Evolutionary conservation across 495 filamentous ascomycete genomes (phyloP).

Genomic region (Aspergillus bridgeri): DNA sequence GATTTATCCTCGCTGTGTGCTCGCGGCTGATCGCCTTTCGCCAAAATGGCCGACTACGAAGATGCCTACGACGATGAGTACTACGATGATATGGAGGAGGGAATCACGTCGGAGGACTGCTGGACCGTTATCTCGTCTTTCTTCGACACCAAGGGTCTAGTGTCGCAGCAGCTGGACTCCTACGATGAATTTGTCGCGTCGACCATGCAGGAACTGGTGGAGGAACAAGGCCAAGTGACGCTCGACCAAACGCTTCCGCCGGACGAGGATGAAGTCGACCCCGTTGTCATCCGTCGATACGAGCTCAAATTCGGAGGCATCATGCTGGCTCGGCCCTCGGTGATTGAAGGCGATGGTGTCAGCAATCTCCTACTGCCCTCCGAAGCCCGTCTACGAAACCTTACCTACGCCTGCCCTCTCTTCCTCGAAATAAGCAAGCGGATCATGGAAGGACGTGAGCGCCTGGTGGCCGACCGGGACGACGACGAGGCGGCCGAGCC

Average conservation of each 20-base stretch:
- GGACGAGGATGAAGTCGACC: constrained; percentile 61
- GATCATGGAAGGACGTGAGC: constrained; percentile 76
- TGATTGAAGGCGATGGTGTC: constrained; percentile 87
- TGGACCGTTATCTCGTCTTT: constrained; percentile 97
- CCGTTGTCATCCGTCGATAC: constrained; percentile 80
- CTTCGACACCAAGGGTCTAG: constrained; percentile 91
- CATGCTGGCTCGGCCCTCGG: constrained; percentile 75
- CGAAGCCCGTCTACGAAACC: constrained; percentile 88
- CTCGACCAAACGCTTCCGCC: constrained; percentile 83
- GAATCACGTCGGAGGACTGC: constrained; percentile 81
- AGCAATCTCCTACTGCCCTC: constrained; percentile 80
- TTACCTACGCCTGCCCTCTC: constrained; percentile 90
- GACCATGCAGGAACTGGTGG: constrained; percentile 88
- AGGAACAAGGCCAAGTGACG: constrained; percentile 81
- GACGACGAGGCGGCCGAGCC: constrained; percentile 47
- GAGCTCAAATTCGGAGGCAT: constrained; percentile 89
- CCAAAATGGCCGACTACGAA: constrained; percentile 53
- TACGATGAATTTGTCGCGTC: constrained; percentile 94
- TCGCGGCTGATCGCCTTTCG: constrained; percentile 7
- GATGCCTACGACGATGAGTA: constrained; percentile 51
- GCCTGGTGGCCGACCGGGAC: constrained; percentile 52
- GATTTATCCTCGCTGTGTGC: constrained; percentile 1
- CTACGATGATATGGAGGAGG: constrained; percentile 65
- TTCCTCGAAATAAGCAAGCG: constrained; percentile 80
- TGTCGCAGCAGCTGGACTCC: constrained; percentile 96